Conservation (phyloP, 345 rosid genomes). For the Eucalyptus regnans region DNA sequence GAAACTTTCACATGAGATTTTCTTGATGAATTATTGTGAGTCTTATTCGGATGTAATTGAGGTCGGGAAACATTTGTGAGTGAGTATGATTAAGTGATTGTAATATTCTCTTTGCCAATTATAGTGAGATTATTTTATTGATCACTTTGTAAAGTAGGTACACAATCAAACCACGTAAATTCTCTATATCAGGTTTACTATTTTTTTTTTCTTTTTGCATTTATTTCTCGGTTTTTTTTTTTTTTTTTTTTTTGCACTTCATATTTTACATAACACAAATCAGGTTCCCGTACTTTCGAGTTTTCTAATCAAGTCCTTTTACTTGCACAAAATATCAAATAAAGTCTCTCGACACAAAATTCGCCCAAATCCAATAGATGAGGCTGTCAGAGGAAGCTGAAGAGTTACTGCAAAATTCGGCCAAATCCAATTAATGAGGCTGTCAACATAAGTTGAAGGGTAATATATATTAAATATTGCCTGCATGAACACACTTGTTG, state of each 20-base stretch:
- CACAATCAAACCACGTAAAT: no score
- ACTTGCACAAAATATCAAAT: not conserved
- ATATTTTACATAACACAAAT: not conserved
- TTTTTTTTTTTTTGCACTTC: not conserved
- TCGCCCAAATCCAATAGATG: not conserved
- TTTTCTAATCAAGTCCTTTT: not conserved
- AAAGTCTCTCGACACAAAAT: not conserved
- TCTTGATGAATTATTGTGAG: no score
- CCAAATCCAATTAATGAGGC: no score
- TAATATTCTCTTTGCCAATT: not conserved
- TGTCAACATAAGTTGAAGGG: no score
- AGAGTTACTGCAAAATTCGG: not conserved
- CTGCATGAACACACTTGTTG: not conserved
- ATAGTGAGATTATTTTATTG: not conserved
- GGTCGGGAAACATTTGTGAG: not conserved
- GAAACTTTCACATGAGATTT: no score
- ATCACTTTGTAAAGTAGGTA: not conserved
- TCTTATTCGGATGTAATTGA: no score
- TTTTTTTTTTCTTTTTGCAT: no score
- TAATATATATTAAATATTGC: not conserved
- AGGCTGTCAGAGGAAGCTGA: not conserved
- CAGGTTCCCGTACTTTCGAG: not conserved
- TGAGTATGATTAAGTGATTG: not conserved
- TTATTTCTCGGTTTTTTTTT: not conserved
- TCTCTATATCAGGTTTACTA: no score